Conservation (phyloP, 2,329 filamentous ascomycete species). For the Arthrinium phaeospermum region DNA sequence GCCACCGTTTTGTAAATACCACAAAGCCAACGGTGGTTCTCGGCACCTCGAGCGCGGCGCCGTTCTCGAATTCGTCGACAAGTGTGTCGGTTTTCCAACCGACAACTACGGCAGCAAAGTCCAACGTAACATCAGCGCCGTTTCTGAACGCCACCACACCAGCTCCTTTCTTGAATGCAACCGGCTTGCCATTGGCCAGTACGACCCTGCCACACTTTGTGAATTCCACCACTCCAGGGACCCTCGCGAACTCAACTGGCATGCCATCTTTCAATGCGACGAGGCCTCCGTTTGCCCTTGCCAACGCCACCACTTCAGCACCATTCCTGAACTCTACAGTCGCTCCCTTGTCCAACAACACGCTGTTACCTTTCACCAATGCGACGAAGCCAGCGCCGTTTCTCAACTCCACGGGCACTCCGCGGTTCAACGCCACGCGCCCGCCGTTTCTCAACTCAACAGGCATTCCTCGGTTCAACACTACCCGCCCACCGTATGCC, state of each 20-base stretch:
- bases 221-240: neutral
- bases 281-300: neutral
- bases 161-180: neutral
- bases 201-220: neutral
- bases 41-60: neutral
- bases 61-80: slow-evolving; percentile 1
- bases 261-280: neutral
- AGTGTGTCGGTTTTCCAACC: slow-evolving; percentile 2
- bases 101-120: slow-evolving; percentile 12
- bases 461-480: slow-evolving; percentile 20
- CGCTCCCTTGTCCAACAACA: slow-evolving; percentile 18
- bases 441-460: slow-evolving; percentile 25
- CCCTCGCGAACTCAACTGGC: neutral
- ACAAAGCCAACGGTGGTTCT: slow-evolving; percentile 7
- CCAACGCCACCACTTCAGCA: slow-evolving; percentile 20
- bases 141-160: slow-evolving; percentile 15
- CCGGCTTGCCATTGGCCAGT: neutral
- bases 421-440: slow-evolving; percentile 19
- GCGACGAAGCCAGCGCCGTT: slow-evolving; percentile 24
- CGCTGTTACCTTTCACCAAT: slow-evolving; percentile 21
- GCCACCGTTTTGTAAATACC: slow-evolving; percentile 12
- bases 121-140: slow-evolving; percentile 9
- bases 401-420: slow-evolving; percentile 24
- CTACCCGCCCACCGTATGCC: slow-evolving; percentile 21
- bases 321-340: slow-evolving; percentile 25